Evolutionary conservation across 306 rosid species (phyloP).

Genomic region (Senna tora): DNA sequence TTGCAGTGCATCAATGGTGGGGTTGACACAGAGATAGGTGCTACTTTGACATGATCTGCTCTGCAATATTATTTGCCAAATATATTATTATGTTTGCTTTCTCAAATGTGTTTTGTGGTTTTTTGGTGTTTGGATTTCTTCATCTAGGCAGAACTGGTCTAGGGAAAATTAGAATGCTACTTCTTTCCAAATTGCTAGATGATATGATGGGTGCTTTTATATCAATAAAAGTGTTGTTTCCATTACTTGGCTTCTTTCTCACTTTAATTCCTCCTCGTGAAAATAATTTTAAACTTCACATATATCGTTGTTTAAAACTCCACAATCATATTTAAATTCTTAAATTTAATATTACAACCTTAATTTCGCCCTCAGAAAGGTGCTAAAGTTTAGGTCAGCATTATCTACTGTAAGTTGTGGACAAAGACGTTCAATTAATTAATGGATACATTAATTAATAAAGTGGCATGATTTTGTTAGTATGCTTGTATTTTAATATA

Average conservation of each 20-base stretch:
- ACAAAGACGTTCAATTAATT: no score
- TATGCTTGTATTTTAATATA: no score
- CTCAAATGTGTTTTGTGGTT: constrained; percentile 2
- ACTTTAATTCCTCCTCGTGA: neutral
- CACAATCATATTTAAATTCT: neutral
- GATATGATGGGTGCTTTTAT: no score
- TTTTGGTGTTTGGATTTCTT: constrained; percentile 9
- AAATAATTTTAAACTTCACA: neutral
- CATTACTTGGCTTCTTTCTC: neutral
- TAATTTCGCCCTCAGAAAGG: neutral
- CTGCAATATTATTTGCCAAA: neutral
- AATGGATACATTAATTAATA: no score
- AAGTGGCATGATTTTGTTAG: no score
- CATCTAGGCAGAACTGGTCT: constrained; percentile 9
- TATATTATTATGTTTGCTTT: constrained; percentile 4
- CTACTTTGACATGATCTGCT: constrained; percentile 20
- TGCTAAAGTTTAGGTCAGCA: no score
- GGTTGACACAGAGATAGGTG: constrained; percentile 28
- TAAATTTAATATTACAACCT: no score
- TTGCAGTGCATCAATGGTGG: constrained; percentile 79
- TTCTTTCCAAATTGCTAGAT: neutral
- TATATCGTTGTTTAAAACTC: no score
- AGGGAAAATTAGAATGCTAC: neutral
- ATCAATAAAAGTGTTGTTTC: neutral
- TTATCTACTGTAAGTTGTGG: no score